These are phyloP conservation scores for Gomphus sp. DNA, from an alignment of 1,284 basidiomycete species.

Conservation along the genomic window DNA sequence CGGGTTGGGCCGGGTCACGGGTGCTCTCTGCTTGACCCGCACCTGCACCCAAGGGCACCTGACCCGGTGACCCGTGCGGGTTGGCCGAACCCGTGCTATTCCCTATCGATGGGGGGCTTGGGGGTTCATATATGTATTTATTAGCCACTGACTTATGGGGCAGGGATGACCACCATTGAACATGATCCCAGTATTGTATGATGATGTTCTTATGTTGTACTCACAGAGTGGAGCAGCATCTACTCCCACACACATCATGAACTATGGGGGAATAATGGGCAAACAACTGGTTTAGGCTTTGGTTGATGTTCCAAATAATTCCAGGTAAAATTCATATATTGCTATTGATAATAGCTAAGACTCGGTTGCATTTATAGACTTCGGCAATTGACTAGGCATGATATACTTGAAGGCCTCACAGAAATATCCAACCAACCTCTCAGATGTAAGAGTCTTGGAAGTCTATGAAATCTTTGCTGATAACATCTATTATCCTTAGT, in stretches of 20 bases:
- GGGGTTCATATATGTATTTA: background rate
- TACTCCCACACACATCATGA: conserved; percentile 65
- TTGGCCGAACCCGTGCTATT: too few species aligned
- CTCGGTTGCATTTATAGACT: conserved; percentile 28
- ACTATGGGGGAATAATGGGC: conserved; percentile 61
- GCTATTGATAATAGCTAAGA: background rate
- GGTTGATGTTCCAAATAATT: conserved; percentile 53
- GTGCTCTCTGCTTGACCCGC: too few species aligned
- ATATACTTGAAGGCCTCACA: conserved; percentile 48
- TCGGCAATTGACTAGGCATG: conserved; percentile 53
- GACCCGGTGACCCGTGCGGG: too few species aligned
- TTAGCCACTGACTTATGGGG: background rate
- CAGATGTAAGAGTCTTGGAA: conserved; percentile 37
- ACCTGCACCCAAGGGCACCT: too few species aligned
- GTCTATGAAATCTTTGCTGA: background rate
- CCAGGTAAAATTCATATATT: conserved; percentile 35
- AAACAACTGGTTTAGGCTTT: conserved; percentile 62
- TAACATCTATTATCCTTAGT: conserved; percentile 28
- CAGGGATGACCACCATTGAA: conserved; percentile 73
- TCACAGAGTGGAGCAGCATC: conserved; percentile 58
- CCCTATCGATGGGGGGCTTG: conserved; percentile 41
- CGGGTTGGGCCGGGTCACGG: too few species aligned
- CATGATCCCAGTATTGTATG: conserved; percentile 55
- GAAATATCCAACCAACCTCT: conserved; percentile 52
- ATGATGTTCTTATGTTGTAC: conserved; percentile 56